phyloP scores from a whole-genome alignment of 805 yeast genomes.

The Candida anglica region DNA sequence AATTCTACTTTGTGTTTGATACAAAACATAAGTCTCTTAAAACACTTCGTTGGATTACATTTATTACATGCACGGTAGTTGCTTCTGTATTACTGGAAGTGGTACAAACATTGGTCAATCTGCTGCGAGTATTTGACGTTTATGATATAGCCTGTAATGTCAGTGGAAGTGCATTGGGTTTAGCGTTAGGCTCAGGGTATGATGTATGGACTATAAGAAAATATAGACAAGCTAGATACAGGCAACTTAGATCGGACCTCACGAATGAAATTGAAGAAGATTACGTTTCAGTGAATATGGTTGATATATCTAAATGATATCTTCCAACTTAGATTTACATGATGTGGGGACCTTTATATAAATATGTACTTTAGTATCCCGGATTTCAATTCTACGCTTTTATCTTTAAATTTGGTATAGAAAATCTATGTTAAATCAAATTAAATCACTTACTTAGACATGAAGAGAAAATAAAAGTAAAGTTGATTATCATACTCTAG shows the following conservation, averaged over 20 bases:
- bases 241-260: slow-evolving; percentile 4
- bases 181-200: slow-evolving; percentile 12
- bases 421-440: too few relatives aligned
- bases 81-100: slow-evolving; percentile 51
- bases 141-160: slow-evolving; percentile 40
- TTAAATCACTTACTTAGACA: too few relatives aligned
- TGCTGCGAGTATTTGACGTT: slow-evolving; percentile 45
- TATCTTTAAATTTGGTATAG: too few relatives aligned
- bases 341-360: too few relatives aligned
- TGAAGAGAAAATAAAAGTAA: too few relatives aligned
- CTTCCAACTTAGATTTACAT: too few relatives aligned
- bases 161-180: slow-evolving; percentile 26
- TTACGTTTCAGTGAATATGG: too few relatives aligned
- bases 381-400: too few relatives aligned
- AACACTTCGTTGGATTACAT: slow-evolving; percentile 28
- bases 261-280: too few relatives aligned
- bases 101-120: slow-evolving; percentile 43
- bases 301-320: too few relatives aligned
- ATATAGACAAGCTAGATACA: slow-evolving; percentile 3
- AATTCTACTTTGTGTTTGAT: slow-evolving; percentile 45
- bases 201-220: slow-evolving; percentile 4
- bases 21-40: slow-evolving; percentile 24
- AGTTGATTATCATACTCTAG: too few relatives aligned
- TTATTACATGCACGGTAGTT: slow-evolving; percentile 41
- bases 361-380: too few relatives aligned